Evolutionary conservation across 2,329 filamentous ascomycete genomes (phyloP).

Genomic region (Ascochyta viciae-villosae): DNA sequence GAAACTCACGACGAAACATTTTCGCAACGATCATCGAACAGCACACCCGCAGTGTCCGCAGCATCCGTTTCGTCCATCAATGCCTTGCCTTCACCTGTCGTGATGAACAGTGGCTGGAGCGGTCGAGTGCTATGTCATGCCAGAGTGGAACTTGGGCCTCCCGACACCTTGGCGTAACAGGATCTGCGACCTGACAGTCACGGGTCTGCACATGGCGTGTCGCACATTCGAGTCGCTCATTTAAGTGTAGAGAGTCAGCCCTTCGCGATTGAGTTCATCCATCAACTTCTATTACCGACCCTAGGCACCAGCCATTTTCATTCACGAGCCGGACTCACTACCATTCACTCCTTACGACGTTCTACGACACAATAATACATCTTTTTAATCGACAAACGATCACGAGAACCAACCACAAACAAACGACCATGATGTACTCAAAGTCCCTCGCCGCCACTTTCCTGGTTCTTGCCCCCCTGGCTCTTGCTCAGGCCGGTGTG

Average conservation of each 20-base stretch:
- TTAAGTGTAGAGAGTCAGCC: slow-evolving; percentile 5
- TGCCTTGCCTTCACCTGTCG: background rate
- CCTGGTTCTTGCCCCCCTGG: slow-evolving; percentile 14
- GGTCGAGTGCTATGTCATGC: background rate
- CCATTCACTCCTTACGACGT: slow-evolving; percentile 20
- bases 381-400: background rate
- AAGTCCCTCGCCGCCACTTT: slow-evolving; percentile 10
- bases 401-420: too few species aligned
- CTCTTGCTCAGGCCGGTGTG: slow-evolving; percentile 15
- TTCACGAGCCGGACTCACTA: slow-evolving; percentile 26
- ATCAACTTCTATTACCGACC: slow-evolving; percentile 11
- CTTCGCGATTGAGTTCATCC: background rate
- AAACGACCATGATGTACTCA: slow-evolving; percentile 10
- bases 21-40: slow-evolving; percentile 31
- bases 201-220: slow-evolving; percentile 8
- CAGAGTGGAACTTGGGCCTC: slow-evolving; percentile 3
- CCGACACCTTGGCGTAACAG: slow-evolving; percentile 15
- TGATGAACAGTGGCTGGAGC: slow-evolving; percentile 1
- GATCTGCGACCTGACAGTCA: slow-evolving; percentile 8
- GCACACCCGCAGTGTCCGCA: slow-evolving; percentile 18
- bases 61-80: background rate
- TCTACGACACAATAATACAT: slow-evolving; percentile 2
- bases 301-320: slow-evolving; percentile 5
- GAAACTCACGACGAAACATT: slow-evolving; percentile 22
- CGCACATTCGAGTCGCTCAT: background rate